These are phyloP conservation scores for Camellia japonica DNA, from an alignment of 148 eudicot genomes.

Conservation along the genomic window DNA sequence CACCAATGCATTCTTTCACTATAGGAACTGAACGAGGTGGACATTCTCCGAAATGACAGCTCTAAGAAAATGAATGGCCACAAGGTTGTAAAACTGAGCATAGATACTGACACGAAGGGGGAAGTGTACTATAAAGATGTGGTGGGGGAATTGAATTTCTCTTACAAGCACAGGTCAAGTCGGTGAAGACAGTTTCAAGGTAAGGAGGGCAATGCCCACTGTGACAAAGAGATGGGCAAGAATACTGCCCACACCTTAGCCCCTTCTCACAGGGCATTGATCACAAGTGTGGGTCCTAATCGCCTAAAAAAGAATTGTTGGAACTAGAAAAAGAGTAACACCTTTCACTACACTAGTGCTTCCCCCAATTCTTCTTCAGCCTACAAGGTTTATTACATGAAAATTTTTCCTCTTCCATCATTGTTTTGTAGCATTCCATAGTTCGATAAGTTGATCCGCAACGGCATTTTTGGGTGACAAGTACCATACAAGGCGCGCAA, in stretches of 20 bases:
- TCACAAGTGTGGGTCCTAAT: constrained; percentile 84
- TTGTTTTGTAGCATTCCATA: constrained; percentile 73
- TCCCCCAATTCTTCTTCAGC: constrained; percentile 86
- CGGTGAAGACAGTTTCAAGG: constrained; percentile 81
- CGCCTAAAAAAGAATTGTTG: constrained; percentile 31
- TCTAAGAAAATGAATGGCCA: constrained; percentile 88
- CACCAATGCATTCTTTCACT: constrained; percentile 91
- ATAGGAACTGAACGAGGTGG: constrained; percentile 85
- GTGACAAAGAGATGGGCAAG: constrained; percentile 78
- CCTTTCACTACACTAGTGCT: constrained; percentile 95
- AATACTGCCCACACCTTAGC: constrained; percentile 90
- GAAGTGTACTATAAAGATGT: constrained; percentile 89
- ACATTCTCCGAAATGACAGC: constrained; percentile 96
- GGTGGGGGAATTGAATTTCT: constrained; percentile 93
- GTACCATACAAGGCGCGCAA: constrained; percentile 70
- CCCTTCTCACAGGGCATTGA: constrained; percentile 89
- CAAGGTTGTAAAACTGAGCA: constrained; percentile 88
- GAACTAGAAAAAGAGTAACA: constrained; percentile 81
- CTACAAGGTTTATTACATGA: constrained; percentile 87
- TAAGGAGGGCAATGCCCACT: constrained; percentile 99
- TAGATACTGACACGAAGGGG: constrained; percentile 75
- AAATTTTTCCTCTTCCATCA: constrained; percentile 41
- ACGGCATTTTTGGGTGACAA: constrained; percentile 73
- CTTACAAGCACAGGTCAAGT: constrained; percentile 89
- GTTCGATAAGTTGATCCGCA: constrained; percentile 80